Evolutionary conservation across 2,329 filamentous ascomycete genomes (phyloP), one percentile per base, ranked within the genome.

Genomic region (Arthrobotrys conoides): DNA sequence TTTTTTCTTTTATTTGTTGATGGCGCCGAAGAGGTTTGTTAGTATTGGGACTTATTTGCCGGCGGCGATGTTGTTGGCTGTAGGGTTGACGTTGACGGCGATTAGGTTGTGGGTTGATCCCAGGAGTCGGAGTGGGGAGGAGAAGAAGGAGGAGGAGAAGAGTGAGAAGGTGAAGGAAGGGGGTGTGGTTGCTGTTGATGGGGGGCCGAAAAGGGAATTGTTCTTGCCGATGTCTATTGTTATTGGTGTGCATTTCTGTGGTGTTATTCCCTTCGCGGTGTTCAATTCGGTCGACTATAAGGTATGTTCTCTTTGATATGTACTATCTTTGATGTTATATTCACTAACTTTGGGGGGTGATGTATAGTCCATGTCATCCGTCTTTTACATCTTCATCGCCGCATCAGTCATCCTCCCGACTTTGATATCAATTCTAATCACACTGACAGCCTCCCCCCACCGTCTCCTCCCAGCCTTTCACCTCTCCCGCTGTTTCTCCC

Each of bases 1-100:
- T 84, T 99, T 99, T 87, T 99, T 99, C 88, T 98, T 99, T 86
- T 99, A 99, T 84, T 87, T 99, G 65, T 88, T 99, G 53, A 94
- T 98, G 90, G 91, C 96, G 81, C 89, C 91, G 33, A 93, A 96
- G 82, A 91, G 94, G 10, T 99, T 99, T 83, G 96, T 98, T 81
- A 98, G 94, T 85, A 99, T 99, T 80, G 96, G 96, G 16, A 99
- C 95, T 0, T 99, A 99, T 83, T 88, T 99, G 2, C 96, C 96
- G 0, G 96, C 93, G 82, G 96, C 96, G n/a, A 99, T 99, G 96
- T 86, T 98, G 64, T 88, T 99, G 72, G 96, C 96, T 1, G 92
- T 91, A 51, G 97, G 94, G 84, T 98, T 98, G 83, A 97, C 93
- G 33, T 95, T 99, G 83, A 97, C 95, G 87, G 93, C 95, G 4